Base-by-base conservation (phyloP, 2,329 filamentous ascomycete species). In the Aurifilum marmelostoma region DNA sequence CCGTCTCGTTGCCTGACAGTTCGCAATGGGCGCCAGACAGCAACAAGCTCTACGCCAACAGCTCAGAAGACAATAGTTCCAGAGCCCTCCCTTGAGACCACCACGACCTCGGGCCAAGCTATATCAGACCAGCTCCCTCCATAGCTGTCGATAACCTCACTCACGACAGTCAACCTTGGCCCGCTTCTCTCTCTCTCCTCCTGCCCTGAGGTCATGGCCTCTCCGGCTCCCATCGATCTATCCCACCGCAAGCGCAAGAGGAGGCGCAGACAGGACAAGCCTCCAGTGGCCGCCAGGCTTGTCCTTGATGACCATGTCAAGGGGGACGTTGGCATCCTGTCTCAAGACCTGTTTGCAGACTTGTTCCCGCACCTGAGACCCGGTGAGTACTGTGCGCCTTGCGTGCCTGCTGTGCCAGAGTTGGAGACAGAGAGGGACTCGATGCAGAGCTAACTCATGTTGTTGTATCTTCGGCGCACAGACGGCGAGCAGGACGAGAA, bases 241-340 rank as follows among this genome's bases (percentile, higher is more conserved):
- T 65, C 71, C 34, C 73, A 73, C 61, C 79, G 78, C 73, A 83
- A 81, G 75, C 81, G 82, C 69, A 81, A 81, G 67, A 82, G 87
- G 69, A 83, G 88, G 72, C 84, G 88, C 64, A 83, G 87, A 67
- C 84, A 88, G 73, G 88, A 96, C 78, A 94, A 92, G 78, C 86
- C 91, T 9, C 87, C 94, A 58, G 85, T 97, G 69, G 87, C 92
- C 69, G 94, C 93, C 68, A 89, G 92, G 69, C 84, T 98, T 64
- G 87, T 97, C 50, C 88, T 97, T 68, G 94, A 97, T 79, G 92
- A 94, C 77, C 91, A 92, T 78, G 85, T 97, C 75, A 92, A 91
- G 80, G 93, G 92, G 66, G 93, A 97, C 77, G 86, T 94, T 71
- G 96, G 94, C 72, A 87, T 96, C 72, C 80, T 98, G 66, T 97